Evolutionary conservation across 768 basidiomycete species (phyloP), one percentile per base, ranked within the genome.

Genomic region (Collybia nuda): DNA sequence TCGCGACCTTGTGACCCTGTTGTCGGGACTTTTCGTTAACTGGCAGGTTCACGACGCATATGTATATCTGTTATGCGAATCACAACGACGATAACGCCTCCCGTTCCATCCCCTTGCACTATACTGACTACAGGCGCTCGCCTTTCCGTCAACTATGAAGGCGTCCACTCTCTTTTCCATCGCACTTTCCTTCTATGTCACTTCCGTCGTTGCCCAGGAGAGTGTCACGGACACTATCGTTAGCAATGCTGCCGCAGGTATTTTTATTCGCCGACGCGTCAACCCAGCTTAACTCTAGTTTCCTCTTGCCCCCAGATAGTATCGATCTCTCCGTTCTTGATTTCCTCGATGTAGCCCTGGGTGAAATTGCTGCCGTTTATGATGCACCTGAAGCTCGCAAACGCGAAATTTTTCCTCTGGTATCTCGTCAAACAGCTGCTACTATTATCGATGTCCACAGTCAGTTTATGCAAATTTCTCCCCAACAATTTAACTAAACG

Each of bases 371-470:
- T 18, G 54, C 54, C 1, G 51, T 56, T 3, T 64, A 61, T 19
- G 54, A 53, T 21, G 37, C 55, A 5, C 49, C 54, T 6, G 22
- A 43, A 19, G 42, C 43, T 17, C 42, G 37, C 35, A 52, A 47
- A 41, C 54, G 54, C 3, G 40, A 41, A 41, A 26, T 26, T n/a
- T 47, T 48, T 4, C 50, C 48, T 41, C 32, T 58, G 12, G 21
- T 18, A 24, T 50, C 56, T 51, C 65, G 60, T 36, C 44, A 57
- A 17, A 11, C 2, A 11, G 48, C 47, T 12, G 49, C 56, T 8
- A 55, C 47, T 36, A 64, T 67, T 40, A 53, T 69, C 15, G 68
- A 69, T 44, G 58, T 64, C 17, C 68, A 69, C 53, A 60, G 68
- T 69, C 43, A 22, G 64, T 49, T 8, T 14, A 28, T 19, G 2